phyloP scores from a whole-genome alignment of 768 basidiomycete genomes.

The Amyloporia xantha region DNA sequence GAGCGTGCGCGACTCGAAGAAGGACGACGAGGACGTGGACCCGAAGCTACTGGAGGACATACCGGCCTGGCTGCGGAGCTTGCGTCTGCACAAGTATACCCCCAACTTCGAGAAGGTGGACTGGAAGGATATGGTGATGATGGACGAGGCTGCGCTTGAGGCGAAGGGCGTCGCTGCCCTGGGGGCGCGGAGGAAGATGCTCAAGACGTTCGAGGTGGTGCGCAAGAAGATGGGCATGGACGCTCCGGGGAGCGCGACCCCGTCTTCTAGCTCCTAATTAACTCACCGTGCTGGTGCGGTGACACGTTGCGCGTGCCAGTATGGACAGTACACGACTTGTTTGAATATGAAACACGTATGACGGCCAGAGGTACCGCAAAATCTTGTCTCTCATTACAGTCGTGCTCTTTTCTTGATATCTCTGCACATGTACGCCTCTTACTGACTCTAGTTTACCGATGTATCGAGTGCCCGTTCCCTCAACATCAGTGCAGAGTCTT shows the following conservation, averaged over 20 bases:
- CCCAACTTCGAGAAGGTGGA: conserved; percentile 87
- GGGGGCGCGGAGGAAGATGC: conserved; percentile 94
- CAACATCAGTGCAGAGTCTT: not conserved
- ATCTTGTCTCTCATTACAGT: conserved; percentile 1
- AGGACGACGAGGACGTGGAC: conserved; percentile 90
- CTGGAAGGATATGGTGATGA: conserved; percentile 92
- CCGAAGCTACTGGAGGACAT: conserved; percentile 82
- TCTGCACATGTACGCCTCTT: conserved; percentile 2
- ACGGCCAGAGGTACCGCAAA: not conserved
- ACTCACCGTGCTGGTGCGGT: conserved; percentile 7
- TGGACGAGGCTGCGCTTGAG: conserved; percentile 87
- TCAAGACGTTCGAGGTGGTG: conserved; percentile 89
- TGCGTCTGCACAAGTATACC: conserved; percentile 98
- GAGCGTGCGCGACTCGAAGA: conserved; percentile 46
- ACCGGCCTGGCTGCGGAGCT: conserved; percentile 86
- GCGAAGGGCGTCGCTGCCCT: conserved; percentile 96
- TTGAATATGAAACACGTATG: not conserved
- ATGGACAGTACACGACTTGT: conserved; percentile 3
- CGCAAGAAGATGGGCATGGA: conserved; percentile 89
- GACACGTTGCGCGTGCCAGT: not conserved
- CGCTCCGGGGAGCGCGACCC: conserved; percentile 23
- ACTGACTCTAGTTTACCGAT: not conserved
- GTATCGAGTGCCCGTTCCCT: not conserved
- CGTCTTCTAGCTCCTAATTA: conserved; percentile 4
- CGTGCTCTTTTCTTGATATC: not conserved